Percentiles rank a stretch among this genome's conserved stretches.
These are phyloP conservation scores for Paraphoma chrysanthemicola DNA, from an alignment of 2,329 filamentous ascomycete genomes.

Conservation along the genomic window DNA sequence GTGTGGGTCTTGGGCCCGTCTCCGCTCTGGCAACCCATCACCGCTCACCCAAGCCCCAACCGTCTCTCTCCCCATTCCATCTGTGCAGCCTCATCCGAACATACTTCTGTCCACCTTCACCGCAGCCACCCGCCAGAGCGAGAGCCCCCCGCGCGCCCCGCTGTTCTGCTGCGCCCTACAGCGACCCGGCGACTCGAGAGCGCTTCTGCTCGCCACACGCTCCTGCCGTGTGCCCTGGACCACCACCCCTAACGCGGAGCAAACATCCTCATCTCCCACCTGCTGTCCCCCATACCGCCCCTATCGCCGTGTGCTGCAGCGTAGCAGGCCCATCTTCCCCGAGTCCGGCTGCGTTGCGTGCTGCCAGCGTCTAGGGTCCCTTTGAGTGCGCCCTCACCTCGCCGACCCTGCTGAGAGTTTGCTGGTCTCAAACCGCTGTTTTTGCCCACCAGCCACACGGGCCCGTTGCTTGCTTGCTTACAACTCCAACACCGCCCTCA, in stretches of 20 bases:
- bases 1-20: conserved; percentile 5
- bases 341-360: conserved; percentile 13
- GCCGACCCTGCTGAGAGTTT: conserved; percentile 15
- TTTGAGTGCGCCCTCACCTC: conserved; percentile 15
- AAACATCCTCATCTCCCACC: conserved; percentile 39
- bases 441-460: conserved; percentile 8
- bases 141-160: conserved; percentile 4
- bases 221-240: conserved; percentile 29
- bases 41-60: conserved; percentile 18
- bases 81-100: conserved; percentile 38
- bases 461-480: neutral
- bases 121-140: conserved; percentile 4
- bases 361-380: conserved; percentile 17
- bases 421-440: conserved; percentile 15
- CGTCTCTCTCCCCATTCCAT: conserved; percentile 28
- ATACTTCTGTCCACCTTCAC: conserved; percentile 24
- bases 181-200: conserved; percentile 1
- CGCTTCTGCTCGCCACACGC: conserved; percentile 31
- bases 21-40: conserved; percentile 23
- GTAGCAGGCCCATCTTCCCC: conserved; percentile 6
- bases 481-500: neutral
- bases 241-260: conserved; percentile 38
- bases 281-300: conserved; percentile 28
- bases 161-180: conserved; percentile 21
- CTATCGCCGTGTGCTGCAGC: conserved; percentile 14